Evolutionary conservation across 2,329 filamentous ascomycete genomes (phyloP).

Genomic region (Colletotrichum nymphaeae): DNA sequence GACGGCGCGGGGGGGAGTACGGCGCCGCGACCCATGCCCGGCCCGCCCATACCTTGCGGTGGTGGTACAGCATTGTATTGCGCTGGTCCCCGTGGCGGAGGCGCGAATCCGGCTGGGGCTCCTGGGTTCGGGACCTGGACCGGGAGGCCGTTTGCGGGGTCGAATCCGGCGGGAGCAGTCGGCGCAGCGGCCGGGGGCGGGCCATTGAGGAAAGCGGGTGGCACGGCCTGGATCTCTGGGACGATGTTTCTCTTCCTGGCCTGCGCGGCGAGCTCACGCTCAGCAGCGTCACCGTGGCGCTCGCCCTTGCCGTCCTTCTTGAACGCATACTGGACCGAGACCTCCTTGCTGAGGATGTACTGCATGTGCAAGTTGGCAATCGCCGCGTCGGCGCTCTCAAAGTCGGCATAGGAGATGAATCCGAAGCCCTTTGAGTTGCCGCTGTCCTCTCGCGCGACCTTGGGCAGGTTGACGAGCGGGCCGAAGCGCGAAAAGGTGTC

Average conservation of each 20-base stretch:
- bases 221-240: conserved; percentile 80
- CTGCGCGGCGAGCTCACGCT: conserved; percentile 89
- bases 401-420: conserved; percentile 92
- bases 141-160: conserved; percentile 45
- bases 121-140: conserved; percentile 34
- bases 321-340: conserved; percentile 97
- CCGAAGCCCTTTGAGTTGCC: conserved; percentile 95
- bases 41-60: conserved; percentile 25
- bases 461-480: conserved; percentile 83
- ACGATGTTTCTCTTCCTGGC: conserved; percentile 95
- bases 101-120: conserved; percentile 51
- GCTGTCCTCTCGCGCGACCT: conserved; percentile 90
- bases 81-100: conserved; percentile 48
- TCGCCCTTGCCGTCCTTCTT: conserved; percentile 99
- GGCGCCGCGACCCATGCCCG: conserved; percentile 40
- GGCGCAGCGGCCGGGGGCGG: conserved; percentile 40
- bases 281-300: conserved; percentile 92
- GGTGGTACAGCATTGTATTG: conserved; percentile 43
- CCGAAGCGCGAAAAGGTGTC: conserved; percentile 95
- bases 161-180: conserved; percentile 46
- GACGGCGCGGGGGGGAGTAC: conserved; percentile 60
- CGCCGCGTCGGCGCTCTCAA: conserved; percentile 92
- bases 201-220: conserved; percentile 73
- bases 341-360: conserved; percentile 96
- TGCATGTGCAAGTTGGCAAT: conserved; percentile 95